phyloP scores from a whole-genome alignment of 2,329 filamentous ascomycete species.

The Thelonectria discophora region DNA sequence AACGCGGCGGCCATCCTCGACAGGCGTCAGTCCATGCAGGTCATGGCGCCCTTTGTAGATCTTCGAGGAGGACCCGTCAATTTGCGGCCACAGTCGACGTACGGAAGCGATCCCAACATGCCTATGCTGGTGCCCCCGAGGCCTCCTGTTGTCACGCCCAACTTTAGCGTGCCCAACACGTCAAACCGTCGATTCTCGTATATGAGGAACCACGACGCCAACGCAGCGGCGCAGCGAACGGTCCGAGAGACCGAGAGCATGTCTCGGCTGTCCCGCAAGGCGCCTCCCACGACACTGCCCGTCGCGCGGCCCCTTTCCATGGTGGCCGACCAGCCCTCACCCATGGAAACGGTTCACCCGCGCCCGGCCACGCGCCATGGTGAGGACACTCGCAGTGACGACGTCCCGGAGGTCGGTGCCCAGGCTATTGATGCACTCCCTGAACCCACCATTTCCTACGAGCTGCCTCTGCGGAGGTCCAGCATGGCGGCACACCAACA shows the following conservation, averaged over 20 bases:
- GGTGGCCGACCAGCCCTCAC: conserved; percentile 62
- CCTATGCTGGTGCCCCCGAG: conserved; percentile 7
- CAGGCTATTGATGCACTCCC: conserved; percentile 22
- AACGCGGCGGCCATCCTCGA: conserved; percentile 62
- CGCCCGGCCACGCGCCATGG: conserved; percentile 45
- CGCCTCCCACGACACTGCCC: conserved; percentile 56
- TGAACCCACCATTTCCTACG: conserved; percentile 21
- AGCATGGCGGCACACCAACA: conserved; percentile 31
- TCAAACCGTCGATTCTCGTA: conserved; percentile 57
- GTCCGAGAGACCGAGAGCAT: conserved; percentile 27
- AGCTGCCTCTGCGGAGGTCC: conserved; percentile 37
- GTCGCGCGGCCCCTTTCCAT: conserved; percentile 63
- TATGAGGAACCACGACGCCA: conserved; percentile 41
- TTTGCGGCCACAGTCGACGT: conserved; percentile 36
- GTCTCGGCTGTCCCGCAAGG: conserved; percentile 34
- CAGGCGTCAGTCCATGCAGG: conserved; percentile 62
- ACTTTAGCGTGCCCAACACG: conserved; percentile 63
- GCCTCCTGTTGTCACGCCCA: conserved; percentile 48
- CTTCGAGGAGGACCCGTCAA: conserved; percentile 43
- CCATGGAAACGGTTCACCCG: conserved; percentile 41
- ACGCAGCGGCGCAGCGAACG: conserved; percentile 28
- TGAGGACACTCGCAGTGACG: conserved; percentile 32
- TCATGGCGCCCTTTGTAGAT: conserved; percentile 55
- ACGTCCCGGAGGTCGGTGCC: conserved; percentile 27
- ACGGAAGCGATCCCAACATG: conserved; percentile 25